A percentile compares a stretch with the other conserved stretches of the same genome.
These are phyloP conservation scores for Asterionellopsis glacialis DNA, from an alignment of 108 stramenopile species.

Conservation along the genomic window DNA sequence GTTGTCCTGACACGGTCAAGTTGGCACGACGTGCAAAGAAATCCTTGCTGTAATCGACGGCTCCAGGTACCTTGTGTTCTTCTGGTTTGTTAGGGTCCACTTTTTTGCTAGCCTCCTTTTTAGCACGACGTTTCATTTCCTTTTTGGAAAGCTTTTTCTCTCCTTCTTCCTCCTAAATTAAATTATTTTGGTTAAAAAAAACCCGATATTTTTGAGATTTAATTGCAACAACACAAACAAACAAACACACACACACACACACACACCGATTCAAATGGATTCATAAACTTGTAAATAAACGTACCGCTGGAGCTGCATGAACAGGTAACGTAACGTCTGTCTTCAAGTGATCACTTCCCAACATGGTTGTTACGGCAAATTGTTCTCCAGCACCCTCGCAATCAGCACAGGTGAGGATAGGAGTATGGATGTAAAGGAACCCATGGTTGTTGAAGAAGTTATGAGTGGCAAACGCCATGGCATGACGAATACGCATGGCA, in stretches of 20 bases:
- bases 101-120: slow-evolving; percentile 10
- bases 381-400: slow-evolving; percentile 97
- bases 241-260: too few species aligned
- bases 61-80: slow-evolving; percentile 43
- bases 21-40: slow-evolving; percentile 70
- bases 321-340: slow-evolving; percentile 22
- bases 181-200: neutral
- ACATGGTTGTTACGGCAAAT: slow-evolving; percentile 70
- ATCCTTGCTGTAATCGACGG: slow-evolving; percentile 68
- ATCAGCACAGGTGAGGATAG: slow-evolving; percentile 82
- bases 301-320: slow-evolving; percentile 36
- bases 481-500: slow-evolving; percentile 79
- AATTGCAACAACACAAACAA: too few species aligned
- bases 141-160: slow-evolving; percentile 27
- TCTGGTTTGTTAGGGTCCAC: slow-evolving; percentile 34
- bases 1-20: slow-evolving; percentile 91
- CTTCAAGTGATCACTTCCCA: slow-evolving; percentile 51
- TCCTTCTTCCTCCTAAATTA: slow-evolving; percentile 10
- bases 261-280: neutral
- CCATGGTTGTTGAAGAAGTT: slow-evolving; percentile 80
- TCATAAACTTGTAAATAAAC: neutral
- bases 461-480: slow-evolving; percentile 83
- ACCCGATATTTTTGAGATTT: too few species aligned
- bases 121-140: slow-evolving; percentile 31
- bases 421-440: slow-evolving; percentile 83